A percentile compares a stretch with the other conserved stretches of the same genome.
phyloP scores from a whole-genome alignment of 495 filamentous ascomycete species.

The Hapsidospora chrysogenum region DNA sequence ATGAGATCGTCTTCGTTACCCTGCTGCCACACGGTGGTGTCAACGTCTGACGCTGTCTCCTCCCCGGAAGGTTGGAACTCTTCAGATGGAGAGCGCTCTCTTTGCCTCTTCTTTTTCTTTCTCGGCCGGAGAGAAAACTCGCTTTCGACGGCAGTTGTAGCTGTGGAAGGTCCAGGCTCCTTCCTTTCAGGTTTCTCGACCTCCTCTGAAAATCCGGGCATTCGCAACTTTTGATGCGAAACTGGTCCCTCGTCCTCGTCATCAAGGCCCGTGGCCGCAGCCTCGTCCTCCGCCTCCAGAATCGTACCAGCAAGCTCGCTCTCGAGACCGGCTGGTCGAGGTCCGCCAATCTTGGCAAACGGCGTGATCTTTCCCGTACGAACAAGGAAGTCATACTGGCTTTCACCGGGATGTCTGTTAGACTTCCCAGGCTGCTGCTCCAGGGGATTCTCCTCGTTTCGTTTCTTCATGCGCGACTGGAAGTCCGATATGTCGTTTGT shows the following conservation, averaged over 20 bases:
- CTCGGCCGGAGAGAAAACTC: constrained; percentile 33
- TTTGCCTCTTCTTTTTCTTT: constrained; percentile 22
- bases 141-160: constrained; percentile 16
- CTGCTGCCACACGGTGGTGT: constrained; percentile 7
- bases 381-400: constrained; percentile 74
- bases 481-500: constrained; percentile 63
- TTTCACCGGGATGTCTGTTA: constrained; percentile 55
- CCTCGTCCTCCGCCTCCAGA: constrained; percentile 56
- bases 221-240: constrained; percentile 68
- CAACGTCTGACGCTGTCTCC: constrained; percentile 6
- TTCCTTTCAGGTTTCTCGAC: background rate
- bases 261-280: constrained; percentile 29
- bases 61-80: constrained; percentile 22
- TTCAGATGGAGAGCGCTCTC: constrained; percentile 21
- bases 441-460: constrained; percentile 33
- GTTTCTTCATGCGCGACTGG: constrained; percentile 55
- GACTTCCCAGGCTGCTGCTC: constrained; percentile 22
- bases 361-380: constrained; percentile 95
- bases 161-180: constrained; percentile 11
- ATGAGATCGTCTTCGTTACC: constrained; percentile 3
- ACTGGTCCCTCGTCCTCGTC: constrained; percentile 36
- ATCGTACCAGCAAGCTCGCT: constrained; percentile 55
- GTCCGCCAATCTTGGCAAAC: constrained; percentile 55
- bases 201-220: constrained; percentile 56
- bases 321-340: constrained; percentile 32